A percentile compares a stretch with the other conserved stretches of the same genome.
phyloP scores from a whole-genome alignment of 495 filamentous ascomycete species.

The Lasiosphaeria ovina region DNA sequence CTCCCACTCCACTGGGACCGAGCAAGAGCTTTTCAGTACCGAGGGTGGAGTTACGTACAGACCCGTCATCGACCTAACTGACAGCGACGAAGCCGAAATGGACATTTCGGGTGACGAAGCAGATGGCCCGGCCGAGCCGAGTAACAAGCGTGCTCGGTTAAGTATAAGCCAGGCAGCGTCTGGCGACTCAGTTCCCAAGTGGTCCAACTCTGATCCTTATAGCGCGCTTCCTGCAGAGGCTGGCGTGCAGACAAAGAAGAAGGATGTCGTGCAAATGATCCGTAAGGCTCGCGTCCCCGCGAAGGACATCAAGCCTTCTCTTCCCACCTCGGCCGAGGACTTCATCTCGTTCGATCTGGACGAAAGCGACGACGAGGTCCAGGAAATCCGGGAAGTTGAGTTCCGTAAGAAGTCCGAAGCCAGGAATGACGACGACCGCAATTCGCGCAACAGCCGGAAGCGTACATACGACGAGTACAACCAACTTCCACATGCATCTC shows the following conservation, averaged over 20 bases:
- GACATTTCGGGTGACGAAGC: constrained; percentile 54
- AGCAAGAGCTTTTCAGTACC: constrained; percentile 38
- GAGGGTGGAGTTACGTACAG: constrained; percentile 41
- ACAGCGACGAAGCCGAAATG: constrained; percentile 74
- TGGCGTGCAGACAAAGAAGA: constrained; percentile 60
- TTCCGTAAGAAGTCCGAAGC: not conserved
- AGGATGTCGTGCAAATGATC: constrained; percentile 83
- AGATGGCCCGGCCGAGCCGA: constrained; percentile 50
- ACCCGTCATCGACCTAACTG: constrained; percentile 60
- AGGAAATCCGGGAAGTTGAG: not conserved
- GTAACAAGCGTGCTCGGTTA: constrained; percentile 46
- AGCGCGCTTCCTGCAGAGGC: constrained; percentile 70
- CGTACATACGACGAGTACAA: constrained; percentile 69
- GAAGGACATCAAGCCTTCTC: constrained; percentile 51
- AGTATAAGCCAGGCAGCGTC: constrained; percentile 32
- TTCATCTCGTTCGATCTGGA: constrained; percentile 79
- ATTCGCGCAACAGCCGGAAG: constrained; percentile 51
- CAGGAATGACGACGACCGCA: constrained; percentile 15
- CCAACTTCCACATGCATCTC: constrained; percentile 46
- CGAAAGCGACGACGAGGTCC: constrained; percentile 42
- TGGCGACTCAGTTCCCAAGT: constrained; percentile 60
- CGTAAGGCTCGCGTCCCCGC: constrained; percentile 70
- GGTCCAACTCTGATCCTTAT: constrained; percentile 94
- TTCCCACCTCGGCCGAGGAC: constrained; percentile 60
- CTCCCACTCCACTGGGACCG: constrained; percentile 30